phyloP scores from a whole-genome alignment of 139 green algal genomes.

The Coccomyxa sp. region DNA sequence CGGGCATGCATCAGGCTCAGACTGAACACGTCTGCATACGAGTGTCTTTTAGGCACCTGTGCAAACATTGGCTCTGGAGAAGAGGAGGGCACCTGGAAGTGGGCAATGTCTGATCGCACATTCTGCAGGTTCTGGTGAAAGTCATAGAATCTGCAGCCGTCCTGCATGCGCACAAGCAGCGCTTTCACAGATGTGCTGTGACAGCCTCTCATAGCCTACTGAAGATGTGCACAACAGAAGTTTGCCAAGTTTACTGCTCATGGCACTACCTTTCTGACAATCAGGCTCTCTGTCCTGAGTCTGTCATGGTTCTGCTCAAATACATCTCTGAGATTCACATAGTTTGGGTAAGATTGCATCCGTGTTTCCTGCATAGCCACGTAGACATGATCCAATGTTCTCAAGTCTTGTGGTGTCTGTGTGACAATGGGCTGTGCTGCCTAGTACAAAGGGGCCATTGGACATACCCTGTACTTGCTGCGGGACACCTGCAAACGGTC shows the following conservation, averaged over 20 bases:
- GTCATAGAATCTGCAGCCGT: constrained; percentile 26
- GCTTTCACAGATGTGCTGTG: too few relatives aligned
- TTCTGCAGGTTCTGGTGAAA: constrained; percentile 72
- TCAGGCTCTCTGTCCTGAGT: neutral
- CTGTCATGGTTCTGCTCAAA: neutral
- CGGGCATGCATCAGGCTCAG: too few relatives aligned
- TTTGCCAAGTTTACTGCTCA: neutral
- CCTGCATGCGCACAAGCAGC: neutral
- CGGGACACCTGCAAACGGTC: neutral
- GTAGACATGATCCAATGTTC: too few relatives aligned
- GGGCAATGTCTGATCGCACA: constrained; percentile 71
- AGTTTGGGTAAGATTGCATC: constrained; percentile 74
- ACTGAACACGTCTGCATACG: too few relatives aligned
- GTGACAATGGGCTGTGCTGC: neutral
- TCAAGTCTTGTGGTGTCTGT: neutral
- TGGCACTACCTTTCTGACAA: neutral
- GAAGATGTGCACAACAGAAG: neutral
- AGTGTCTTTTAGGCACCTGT: neutral
- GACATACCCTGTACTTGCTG: neutral
- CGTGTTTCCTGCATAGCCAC: constrained; percentile 13
- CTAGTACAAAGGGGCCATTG: neutral
- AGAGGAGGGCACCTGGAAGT: constrained; percentile 71
- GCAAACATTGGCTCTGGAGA: neutral
- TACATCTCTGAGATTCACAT: constrained; percentile 67
- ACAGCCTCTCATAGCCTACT: neutral